phyloP scores from a whole-genome alignment of 345 rosid genomes.

The Moringa oleifera region DNA sequence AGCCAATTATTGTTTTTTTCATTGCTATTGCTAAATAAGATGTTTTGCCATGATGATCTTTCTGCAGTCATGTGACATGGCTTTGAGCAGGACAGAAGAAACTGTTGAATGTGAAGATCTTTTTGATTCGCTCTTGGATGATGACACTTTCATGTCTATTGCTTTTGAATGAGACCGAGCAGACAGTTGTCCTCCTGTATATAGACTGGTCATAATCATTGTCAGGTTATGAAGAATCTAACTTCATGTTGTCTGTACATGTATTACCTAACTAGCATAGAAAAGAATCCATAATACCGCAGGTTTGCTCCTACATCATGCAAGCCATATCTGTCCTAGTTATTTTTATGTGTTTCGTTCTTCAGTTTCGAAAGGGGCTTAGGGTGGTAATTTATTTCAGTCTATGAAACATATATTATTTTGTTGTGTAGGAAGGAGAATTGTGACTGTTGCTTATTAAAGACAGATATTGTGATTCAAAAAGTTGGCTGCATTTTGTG shows the following conservation, averaged over 20 bases:
- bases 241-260: slow-evolving; percentile 16
- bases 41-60: not conserved
- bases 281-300: not conserved
- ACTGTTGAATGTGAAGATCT: slow-evolving; percentile 32
- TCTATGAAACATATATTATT: not conserved
- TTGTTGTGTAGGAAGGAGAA: not conserved
- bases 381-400: slow-evolving; percentile 6
- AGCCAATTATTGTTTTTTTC: too few species aligned
- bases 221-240: slow-evolving; percentile 13
- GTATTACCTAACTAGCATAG: slow-evolving; percentile 11
- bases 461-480: not conserved
- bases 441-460: not conserved
- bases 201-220: slow-evolving; percentile 6
- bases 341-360: not conserved
- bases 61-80: slow-evolving; percentile 35
- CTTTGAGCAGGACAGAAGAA: slow-evolving; percentile 31
- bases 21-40: too few species aligned
- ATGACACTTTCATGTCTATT: slow-evolving; percentile 63
- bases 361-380: not conserved
- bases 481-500: not conserved
- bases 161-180: slow-evolving; percentile 41
- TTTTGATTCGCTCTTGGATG: slow-evolving; percentile 60
- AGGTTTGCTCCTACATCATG: not conserved
- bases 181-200: slow-evolving; percentile 15
- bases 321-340: not conserved